phyloP scores from a whole-genome alignment of 345 rosid genomes.

The Anacardium occidentale region DNA sequence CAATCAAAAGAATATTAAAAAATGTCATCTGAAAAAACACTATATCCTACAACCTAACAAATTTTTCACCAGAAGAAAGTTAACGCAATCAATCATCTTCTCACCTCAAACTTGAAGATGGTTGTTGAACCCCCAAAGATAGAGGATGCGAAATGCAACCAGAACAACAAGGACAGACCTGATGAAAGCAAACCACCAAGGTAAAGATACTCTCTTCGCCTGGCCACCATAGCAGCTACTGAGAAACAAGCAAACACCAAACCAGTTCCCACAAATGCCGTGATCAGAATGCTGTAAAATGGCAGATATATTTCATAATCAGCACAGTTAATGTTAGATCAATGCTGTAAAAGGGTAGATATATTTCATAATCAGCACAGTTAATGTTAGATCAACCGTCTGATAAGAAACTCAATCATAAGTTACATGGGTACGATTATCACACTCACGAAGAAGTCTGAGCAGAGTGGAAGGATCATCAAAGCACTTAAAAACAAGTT shows the following conservation, averaged over 20 bases:
- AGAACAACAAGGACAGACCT: constrained; percentile 73
- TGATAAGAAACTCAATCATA: too few relatives aligned
- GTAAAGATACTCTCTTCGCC: constrained; percentile 92
- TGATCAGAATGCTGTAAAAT: constrained; percentile 57
- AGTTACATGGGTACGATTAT: not conserved
- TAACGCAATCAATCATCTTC: not conserved
- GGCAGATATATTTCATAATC: not conserved
- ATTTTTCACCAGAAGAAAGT: not conserved
- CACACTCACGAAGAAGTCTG: not conserved
- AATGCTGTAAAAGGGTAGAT: constrained; percentile 40
- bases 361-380: not conserved
- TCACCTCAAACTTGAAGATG: constrained; percentile 80
- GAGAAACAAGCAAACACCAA: constrained; percentile 93
- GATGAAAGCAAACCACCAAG: constrained; percentile 94
- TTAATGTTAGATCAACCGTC: not conserved
- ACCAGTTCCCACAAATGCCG: constrained; percentile 90
- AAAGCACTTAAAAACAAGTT: not conserved
- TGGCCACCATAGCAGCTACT: constrained; percentile 89
- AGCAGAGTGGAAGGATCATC: not conserved
- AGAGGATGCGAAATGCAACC: constrained; percentile 87
- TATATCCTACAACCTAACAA: not conserved
- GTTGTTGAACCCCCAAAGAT: constrained; percentile 93
- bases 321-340: not conserved
- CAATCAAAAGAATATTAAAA: not conserved
- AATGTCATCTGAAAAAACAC: not conserved